Base-by-base conservation (phyloP, 2,329 filamentous ascomycete species). In the Botrytis aclada region DNA sequence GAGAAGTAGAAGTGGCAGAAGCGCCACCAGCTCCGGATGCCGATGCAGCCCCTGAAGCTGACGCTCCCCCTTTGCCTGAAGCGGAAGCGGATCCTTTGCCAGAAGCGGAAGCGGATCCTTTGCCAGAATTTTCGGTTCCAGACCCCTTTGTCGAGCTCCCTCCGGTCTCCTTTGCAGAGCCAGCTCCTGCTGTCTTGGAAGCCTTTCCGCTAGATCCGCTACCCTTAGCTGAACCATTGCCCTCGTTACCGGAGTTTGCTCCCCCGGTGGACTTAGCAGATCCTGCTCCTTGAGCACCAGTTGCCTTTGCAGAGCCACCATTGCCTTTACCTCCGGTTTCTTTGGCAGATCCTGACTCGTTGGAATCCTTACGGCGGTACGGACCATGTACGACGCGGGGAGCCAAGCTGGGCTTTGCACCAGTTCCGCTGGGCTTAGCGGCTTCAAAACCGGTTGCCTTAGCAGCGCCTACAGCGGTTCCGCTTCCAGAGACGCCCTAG, bases 401-500 rank as follows among this genome's bases (percentile, higher is more conserved):
- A 54, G 18, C 25, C n/a, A 67, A 22, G 5, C 22, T 39, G 34
- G 64, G 45, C 25, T 39, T 67, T 54, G 45, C 34, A 66, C 32
- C 45, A 51, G 32, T 20, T 54, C 32, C 65, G 18, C 65, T 63
- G 29, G 61, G 25, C 7, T 63, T 63, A 20, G 43, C 32, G n/a
- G 71, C 69, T 54, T 47, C 74, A 39, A 75, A 29, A 22, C 3
- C 66, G 5, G 41, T 70, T 16, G n/a, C n/a, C 16, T 41, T 45
- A 9, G 66, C 51, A 22, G 37, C 63, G 18, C 51, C 70, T 66
- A 63, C 22, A 10, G 37, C 51, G 20, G n/a, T 43, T 29, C 25
- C 61, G 25, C 69, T 61, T 60, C n/a, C 34, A 10, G 62, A 73
- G 9, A 9, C 10, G 32, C 43, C 81, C 67, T 43, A 39, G 16